These are phyloP conservation scores for Pleurotus citrinopileatus DNA, from an alignment of 768 basidiomycete genomes.

Conservation along the genomic window DNA sequence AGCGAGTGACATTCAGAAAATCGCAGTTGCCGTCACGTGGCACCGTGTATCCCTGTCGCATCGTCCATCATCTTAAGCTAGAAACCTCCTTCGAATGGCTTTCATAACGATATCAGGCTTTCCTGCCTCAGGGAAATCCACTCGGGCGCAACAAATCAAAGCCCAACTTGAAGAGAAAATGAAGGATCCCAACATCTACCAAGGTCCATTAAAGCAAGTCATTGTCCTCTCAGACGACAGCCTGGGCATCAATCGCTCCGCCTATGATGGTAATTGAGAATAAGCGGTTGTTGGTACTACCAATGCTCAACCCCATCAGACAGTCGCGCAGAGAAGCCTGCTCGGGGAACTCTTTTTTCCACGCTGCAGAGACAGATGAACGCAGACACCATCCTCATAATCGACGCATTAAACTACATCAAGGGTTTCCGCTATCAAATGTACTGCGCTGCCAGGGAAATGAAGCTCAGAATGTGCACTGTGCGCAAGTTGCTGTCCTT, in stretches of 20 bases:
- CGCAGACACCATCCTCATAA: conserved; percentile 75
- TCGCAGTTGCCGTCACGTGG: conserved; percentile 8
- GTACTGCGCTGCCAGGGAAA: conserved; percentile 92
- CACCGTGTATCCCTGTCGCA: no score
- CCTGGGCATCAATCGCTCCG: conserved; percentile 59
- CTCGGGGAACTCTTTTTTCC: conserved; percentile 79
- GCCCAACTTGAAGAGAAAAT: conserved; percentile 53
- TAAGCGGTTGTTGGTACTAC: not conserved
- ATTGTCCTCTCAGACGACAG: conserved; percentile 71
- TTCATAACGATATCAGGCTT: conserved; percentile 86
- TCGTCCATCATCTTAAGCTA: no score
- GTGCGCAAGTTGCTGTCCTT: conserved; percentile 40
- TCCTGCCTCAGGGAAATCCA: conserved; percentile 85
- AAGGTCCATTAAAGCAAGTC: conserved; percentile 44
- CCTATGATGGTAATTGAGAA: conserved; percentile 65
- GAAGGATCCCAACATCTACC: conserved; percentile 42
- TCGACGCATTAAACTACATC: conserved; percentile 95
- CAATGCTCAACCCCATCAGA: conserved; percentile 39
- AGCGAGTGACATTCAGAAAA: conserved; percentile 1
- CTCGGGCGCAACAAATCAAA: conserved; percentile 64
- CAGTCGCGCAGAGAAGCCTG: conserved; percentile 82
- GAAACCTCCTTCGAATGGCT: no score
- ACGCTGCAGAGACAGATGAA: conserved; percentile 75
- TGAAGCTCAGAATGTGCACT: conserved; percentile 82
- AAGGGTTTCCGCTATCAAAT: conserved; percentile 98